Evolutionary conservation across 2,329 filamentous ascomycete species (phyloP).

Genomic region (Pyricularia grisea): DNA sequence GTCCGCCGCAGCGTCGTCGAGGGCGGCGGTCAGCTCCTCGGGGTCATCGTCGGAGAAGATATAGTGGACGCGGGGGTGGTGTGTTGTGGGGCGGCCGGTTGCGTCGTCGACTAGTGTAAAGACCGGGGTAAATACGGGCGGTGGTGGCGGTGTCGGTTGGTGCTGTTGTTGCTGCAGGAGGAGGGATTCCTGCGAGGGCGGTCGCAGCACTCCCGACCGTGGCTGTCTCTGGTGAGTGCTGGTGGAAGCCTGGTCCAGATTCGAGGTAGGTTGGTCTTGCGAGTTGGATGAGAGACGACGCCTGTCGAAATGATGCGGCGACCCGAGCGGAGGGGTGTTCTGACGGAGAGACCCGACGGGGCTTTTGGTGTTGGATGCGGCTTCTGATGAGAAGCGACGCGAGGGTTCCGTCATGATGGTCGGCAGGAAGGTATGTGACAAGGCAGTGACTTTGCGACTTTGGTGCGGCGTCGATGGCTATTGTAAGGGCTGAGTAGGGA

Average conservation of each 20-base stretch:
- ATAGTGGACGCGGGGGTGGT: slow-evolving; percentile 84
- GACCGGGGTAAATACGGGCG: slow-evolving; percentile 61
- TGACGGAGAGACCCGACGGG: slow-evolving; percentile 11
- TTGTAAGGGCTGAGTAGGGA: not conserved
- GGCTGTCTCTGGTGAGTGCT: slow-evolving; percentile 1
- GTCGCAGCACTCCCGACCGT: slow-evolving; percentile 3
- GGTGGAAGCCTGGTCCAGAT: slow-evolving; percentile 4
- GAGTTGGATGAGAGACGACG: slow-evolving; percentile 10
- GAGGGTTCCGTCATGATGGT: slow-evolving; percentile 15
- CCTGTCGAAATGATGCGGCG: slow-evolving; percentile 9
- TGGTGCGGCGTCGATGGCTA: not conserved
- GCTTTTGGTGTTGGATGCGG: slow-evolving; percentile 9
- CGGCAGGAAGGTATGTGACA: not conserved
- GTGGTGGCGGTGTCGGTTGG: slow-evolving; percentile 7
- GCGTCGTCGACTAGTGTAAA: slow-evolving; percentile 78
- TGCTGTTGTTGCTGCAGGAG: slow-evolving; percentile 7
- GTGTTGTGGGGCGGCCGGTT: slow-evolving; percentile 53
- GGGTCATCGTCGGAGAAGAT: slow-evolving; percentile 89
- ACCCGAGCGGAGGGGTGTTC: slow-evolving; percentile 9
- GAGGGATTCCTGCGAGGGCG: not conserved
- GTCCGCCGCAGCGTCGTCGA: slow-evolving; percentile 27
- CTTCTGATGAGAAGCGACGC: slow-evolving; percentile 6
- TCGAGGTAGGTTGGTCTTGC: slow-evolving; percentile 7
- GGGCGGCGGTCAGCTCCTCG: slow-evolving; percentile 62
- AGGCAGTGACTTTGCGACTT: not conserved